phyloP scores from a whole-genome alignment of 2,329 filamentous ascomycete genomes.

The Xylariaceae sp. region DNA sequence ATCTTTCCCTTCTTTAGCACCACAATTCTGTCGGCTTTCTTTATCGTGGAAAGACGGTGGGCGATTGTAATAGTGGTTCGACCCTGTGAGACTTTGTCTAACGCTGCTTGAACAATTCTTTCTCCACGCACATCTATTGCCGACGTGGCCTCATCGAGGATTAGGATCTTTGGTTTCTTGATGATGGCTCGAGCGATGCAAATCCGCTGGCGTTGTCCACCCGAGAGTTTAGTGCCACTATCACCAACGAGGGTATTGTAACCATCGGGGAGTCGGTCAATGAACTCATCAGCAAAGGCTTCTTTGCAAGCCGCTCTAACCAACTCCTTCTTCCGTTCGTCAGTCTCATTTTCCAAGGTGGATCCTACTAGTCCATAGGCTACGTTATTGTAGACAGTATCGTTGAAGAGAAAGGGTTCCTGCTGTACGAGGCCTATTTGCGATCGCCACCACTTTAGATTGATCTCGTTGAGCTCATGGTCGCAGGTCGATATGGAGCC shows the following conservation, averaged over 20 bases:
- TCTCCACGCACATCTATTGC: constrained; percentile 63
- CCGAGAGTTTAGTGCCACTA: constrained; percentile 76
- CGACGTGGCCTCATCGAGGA: constrained; percentile 79
- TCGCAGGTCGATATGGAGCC: constrained; percentile 61
- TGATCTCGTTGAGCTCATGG: constrained; percentile 60
- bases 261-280: constrained; percentile 66
- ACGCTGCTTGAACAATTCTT: constrained; percentile 67
- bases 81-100: constrained; percentile 65
- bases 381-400: constrained; percentile 68
- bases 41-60: constrained; percentile 76
- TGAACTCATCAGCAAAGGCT: constrained; percentile 73
- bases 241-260: constrained; percentile 80
- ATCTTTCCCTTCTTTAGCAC: constrained; percentile 75
- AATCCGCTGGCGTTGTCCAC: constrained; percentile 85
- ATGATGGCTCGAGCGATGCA: constrained; percentile 79
- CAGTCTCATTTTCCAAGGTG: constrained; percentile 57
- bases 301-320: constrained; percentile 70
- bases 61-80: constrained; percentile 77
- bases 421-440: constrained; percentile 72
- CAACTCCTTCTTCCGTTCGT: constrained; percentile 62
- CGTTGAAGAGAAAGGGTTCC: constrained; percentile 72
- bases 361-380: constrained; percentile 62
- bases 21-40: constrained; percentile 78
- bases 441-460: constrained; percentile 67
- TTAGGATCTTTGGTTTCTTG: constrained; percentile 71